phyloP scores from a whole-genome alignment of 1,139 yeast genomes.

The Yamadazyma diddensiae region DNA sequence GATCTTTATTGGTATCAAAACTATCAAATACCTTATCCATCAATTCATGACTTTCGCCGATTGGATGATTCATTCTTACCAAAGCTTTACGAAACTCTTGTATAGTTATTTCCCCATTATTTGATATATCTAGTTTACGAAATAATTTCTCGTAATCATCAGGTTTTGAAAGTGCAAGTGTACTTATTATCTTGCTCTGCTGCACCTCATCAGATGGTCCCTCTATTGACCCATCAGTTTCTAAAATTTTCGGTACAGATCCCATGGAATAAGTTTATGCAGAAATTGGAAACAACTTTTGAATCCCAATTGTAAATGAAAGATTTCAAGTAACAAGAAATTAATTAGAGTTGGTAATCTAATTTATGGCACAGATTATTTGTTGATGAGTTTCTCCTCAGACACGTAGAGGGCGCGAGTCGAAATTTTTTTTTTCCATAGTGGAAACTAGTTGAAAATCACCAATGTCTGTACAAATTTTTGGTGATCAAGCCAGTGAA shows the following conservation, averaged over 20 bases:
- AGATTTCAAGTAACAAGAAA: no score
- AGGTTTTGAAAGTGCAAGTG: constrained; percentile 9
- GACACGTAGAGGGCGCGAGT: constrained; percentile 7
- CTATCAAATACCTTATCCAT: constrained; percentile 53
- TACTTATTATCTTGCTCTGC: constrained; percentile 8
- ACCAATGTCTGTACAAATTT: constrained; percentile 79
- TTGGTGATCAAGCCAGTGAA: constrained; percentile 96
- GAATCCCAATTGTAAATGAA: no score
- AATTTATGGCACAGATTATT: constrained; percentile 5
- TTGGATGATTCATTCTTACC: constrained; percentile 56
- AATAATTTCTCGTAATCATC: constrained; percentile 35
- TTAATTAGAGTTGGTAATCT: constrained; percentile 4
- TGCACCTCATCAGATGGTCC: constrained; percentile 7
- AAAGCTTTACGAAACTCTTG: constrained; percentile 56
- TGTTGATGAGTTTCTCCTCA: constrained; percentile 8
- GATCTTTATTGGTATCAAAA: constrained; percentile 57
- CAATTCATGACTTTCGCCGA: constrained; percentile 61
- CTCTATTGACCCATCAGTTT: no score
- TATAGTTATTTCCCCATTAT: constrained; percentile 55
- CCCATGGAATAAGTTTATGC: not conserved
- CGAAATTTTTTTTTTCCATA: constrained; percentile 5
- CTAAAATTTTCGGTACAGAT: not conserved
- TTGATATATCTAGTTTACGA: constrained; percentile 48
- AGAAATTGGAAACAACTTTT: not conserved
- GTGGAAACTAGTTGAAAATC: no score